Evolutionary conservation across 23 red algal species (phyloP), one percentile per base, ranked within the genome.

Genomic region (Gracilaria domingensis): DNA sequence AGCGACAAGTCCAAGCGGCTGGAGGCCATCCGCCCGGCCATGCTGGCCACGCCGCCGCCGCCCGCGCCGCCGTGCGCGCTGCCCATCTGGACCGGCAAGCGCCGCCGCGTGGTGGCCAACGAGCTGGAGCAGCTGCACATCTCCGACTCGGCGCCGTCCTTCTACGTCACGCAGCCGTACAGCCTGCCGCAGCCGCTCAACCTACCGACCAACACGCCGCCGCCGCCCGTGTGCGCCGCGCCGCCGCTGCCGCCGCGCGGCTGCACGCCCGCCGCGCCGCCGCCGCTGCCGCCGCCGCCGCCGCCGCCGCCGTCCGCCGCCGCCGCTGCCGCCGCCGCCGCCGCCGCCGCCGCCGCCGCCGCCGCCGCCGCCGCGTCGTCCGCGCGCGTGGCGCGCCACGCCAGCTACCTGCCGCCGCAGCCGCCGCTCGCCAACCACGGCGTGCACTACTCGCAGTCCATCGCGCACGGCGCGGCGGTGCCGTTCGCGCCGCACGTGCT

Each of bases 21-120:
- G n/a, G 89, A 92, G 3, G 79, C 89, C 32, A 92, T 92, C 29
- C 69, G 56, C 20, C 85, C 85, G 24, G 70, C 85, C 26, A 79
- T 79, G 85, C 64, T 84, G 34, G 75, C 66, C 45, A 29, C 79
- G 16, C 66, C 79, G n/a, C 75, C 74, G 53, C 60, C 89, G 38
- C 26, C 56, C 17, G 1, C 85, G 21, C 13, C 42, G 24, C 37
- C 20, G n/a, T 40, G 12, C 17, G 70, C 73, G 12, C 37, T 69
- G 57, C 86, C 86, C 21, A 20, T 74, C 8, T 77, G 72, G 72
- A 30, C 58, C 11, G 75, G 37, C 17, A 80, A 82, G 33, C 54
- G 87, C 32, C 74, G 75, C 12, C 71, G 87, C 25, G 75, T 81
- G 0, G 73, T 50, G 66, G 71, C 25, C 30, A 24, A n/a, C 37